A percentile compares a stretch with the other conserved stretches of the same genome.
These are phyloP conservation scores for Hypoxylon sp. DNA, from an alignment of 2,329 filamentous ascomycete species.

Conservation along the genomic window DNA sequence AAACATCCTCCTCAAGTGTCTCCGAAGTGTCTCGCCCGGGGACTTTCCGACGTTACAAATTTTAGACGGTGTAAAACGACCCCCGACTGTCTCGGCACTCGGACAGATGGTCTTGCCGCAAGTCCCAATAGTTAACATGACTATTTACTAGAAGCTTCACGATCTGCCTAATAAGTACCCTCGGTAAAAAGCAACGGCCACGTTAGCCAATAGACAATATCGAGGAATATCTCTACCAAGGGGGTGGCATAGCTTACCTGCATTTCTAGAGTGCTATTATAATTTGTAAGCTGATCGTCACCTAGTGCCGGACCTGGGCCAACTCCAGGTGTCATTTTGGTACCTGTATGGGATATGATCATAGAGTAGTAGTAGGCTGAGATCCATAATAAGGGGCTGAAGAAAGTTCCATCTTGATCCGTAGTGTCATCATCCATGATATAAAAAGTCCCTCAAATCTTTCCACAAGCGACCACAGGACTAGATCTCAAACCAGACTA, in stretches of 20 bases:
- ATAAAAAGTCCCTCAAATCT: slow-evolving; percentile 17
- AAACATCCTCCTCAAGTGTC: not conserved
- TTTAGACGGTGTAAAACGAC: slow-evolving; percentile 25
- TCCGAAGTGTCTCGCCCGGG: slow-evolving; percentile 8
- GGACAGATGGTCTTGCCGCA: slow-evolving; percentile 23
- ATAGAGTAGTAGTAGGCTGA: not conserved
- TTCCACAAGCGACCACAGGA: slow-evolving; percentile 2
- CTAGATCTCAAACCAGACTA: not conserved
- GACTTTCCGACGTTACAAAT: slow-evolving; percentile 14
- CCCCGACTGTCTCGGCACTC: slow-evolving; percentile 15
- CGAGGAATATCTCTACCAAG: slow-evolving; percentile 4
- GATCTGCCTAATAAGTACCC: slow-evolving; percentile 1
- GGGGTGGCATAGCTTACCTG: not conserved
- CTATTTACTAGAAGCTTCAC: slow-evolving; percentile 13
- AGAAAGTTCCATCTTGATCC: slow-evolving; percentile 10
- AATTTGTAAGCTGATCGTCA: not conserved
- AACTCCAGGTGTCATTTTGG: not conserved
- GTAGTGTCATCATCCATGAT: slow-evolving; percentile 10
- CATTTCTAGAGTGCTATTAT: not conserved
- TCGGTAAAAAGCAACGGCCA: not conserved
- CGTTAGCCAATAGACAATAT: not conserved
- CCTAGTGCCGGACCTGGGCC: not conserved
- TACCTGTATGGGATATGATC: not conserved
- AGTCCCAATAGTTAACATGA: slow-evolving; percentile 8
- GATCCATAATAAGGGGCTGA: slow-evolving; percentile 29